phyloP scores from a whole-genome alignment of 306 rosid species.

The Fragaria ananassa region DNA sequence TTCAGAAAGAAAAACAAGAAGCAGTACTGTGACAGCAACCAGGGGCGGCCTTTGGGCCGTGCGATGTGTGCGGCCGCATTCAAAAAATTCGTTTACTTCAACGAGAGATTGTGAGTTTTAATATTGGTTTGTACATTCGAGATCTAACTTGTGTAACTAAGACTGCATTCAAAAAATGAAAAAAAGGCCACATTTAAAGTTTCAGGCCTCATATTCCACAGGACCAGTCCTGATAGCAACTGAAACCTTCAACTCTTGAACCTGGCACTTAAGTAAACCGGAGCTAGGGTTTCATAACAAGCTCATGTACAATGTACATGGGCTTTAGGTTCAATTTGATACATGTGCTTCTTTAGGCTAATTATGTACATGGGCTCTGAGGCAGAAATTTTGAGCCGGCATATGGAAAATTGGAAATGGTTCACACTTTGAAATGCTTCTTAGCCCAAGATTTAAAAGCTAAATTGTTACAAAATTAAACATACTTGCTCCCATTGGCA shows the following conservation, averaged over 20 bases:
- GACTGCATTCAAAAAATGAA: no score
- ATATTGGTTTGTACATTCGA: no score
- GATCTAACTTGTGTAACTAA: no score
- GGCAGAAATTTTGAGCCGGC: not conserved
- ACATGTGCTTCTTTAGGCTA: not conserved
- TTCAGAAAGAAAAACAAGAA: not conserved
- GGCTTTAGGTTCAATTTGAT: not conserved
- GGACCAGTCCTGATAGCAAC: conserved; percentile 27
- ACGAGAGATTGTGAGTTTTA: no score
- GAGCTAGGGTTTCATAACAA: not conserved
- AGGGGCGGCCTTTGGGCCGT: no score
- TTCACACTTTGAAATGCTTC: not conserved
- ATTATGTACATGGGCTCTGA: not conserved
- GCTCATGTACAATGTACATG: not conserved
- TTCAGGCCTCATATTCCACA: no score
- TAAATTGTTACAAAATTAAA: not conserved
- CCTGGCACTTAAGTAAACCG: not conserved
- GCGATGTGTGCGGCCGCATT: no score
- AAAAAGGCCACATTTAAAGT: no score
- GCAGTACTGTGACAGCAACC: conserved; percentile 33
- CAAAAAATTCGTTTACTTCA: no score
- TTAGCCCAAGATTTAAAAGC: not conserved
- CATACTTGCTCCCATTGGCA: not conserved
- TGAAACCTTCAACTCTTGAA: conserved; percentile 69
- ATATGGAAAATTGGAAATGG: no score